A percentile compares a stretch with the other conserved stretches of the same genome.
These are phyloP conservation scores for Claviceps purpurea DNA, from an alignment of 2,329 filamentous ascomycete species.

Conservation along the genomic window DNA sequence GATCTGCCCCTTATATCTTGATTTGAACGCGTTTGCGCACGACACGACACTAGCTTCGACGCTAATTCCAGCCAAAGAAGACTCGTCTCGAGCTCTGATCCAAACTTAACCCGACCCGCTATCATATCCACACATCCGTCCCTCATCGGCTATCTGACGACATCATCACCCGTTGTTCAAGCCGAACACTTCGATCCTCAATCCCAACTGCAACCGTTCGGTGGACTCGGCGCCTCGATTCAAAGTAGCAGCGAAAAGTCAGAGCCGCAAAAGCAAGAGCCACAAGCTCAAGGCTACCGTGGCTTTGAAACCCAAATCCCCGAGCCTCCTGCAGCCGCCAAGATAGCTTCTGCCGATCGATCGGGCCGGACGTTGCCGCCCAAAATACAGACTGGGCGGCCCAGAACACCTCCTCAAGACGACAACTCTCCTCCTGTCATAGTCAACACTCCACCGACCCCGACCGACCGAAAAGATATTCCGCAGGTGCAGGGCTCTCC, in stretches of 20 bases:
- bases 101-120: constrained; percentile 14
- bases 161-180: constrained; percentile 54
- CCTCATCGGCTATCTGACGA: constrained; percentile 53
- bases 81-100: constrained; percentile 13
- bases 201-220: constrained; percentile 21
- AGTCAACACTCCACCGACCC: constrained; percentile 54
- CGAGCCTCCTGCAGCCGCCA: constrained; percentile 18
- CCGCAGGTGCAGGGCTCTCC: constrained; percentile 13
- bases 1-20: background rate
- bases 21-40: background rate
- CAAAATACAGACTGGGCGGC: constrained; percentile 21
- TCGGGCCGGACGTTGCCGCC: constrained; percentile 15
- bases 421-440: constrained; percentile 39
- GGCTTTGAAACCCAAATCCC: constrained; percentile 8
- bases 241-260: constrained; percentile 51
- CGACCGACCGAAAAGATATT: constrained; percentile 29
- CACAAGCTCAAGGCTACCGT: background rate
- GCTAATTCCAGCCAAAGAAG: background rate
- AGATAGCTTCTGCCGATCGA: constrained; percentile 15
- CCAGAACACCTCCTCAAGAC: constrained; percentile 34
- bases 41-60: background rate
- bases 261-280: background rate
- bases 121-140: constrained; percentile 43
- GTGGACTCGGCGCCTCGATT: constrained; percentile 31
- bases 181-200: constrained; percentile 30